These are phyloP conservation scores for Tetrahymena malaccensis DNA, from an alignment of 73 alveolate genomes.

Conservation along the genomic window DNA sequence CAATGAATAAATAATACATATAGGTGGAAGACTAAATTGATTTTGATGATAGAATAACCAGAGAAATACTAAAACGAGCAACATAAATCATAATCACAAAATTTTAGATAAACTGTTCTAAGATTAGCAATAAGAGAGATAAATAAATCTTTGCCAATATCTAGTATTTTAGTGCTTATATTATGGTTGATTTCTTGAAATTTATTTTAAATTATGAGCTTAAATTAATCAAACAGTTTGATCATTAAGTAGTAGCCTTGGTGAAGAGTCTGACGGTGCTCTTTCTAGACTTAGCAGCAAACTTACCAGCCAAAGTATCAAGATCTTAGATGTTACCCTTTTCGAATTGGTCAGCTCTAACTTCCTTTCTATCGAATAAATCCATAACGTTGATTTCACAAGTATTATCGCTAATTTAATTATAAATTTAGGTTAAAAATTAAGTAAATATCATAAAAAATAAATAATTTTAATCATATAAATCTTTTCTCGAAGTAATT, in stretches of 20 bases:
- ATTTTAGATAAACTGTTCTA: neutral
- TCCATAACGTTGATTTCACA: conserved; percentile 32
- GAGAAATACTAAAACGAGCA: neutral
- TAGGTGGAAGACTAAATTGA: neutral
- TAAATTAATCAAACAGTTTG: neutral
- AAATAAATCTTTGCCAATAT: neutral
- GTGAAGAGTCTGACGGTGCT: conserved; percentile 16
- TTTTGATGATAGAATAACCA: neutral
- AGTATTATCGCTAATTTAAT: conserved; percentile 18
- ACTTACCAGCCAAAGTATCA: conserved; percentile 44
- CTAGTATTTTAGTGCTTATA: neutral
- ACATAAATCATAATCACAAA: neutral
- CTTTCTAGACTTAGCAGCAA: conserved; percentile 31
- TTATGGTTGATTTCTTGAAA: neutral
- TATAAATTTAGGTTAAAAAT: neutral
- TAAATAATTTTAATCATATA: neutral
- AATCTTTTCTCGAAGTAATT: neutral
- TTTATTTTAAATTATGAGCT: neutral
- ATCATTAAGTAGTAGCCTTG: conserved; percentile 35
- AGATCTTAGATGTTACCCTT: conserved; percentile 29
- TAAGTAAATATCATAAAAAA: neutral
- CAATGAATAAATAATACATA: neutral
- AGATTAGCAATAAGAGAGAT: neutral
- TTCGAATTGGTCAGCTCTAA: conserved; percentile 39
- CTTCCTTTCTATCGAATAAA: conserved; percentile 37